Conservation (phyloP, 75 land plant genomes). For the Gnetum montanum region DNA sequence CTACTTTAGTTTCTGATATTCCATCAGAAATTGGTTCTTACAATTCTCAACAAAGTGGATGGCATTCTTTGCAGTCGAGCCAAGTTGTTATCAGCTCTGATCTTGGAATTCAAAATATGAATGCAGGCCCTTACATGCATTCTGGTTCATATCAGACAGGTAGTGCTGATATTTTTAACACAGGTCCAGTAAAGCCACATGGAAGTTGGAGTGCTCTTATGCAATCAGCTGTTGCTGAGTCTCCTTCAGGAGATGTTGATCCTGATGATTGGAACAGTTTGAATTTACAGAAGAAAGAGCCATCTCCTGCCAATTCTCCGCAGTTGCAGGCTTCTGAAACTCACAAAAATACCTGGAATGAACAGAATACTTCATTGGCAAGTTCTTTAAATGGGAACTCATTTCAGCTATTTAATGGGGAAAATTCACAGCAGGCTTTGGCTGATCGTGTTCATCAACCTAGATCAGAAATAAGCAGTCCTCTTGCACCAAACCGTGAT, state of each 20-base stretch:
- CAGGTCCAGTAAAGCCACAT: slow-evolving; percentile 36
- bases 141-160: slow-evolving; percentile 18
- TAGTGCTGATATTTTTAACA: slow-evolving; percentile 12
- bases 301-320: slow-evolving; percentile 21
- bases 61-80: slow-evolving; percentile 10
- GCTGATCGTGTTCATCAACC: too few species aligned
- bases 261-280: slow-evolving; percentile 60
- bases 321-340: slow-evolving; percentile 15
- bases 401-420: slow-evolving; percentile 9
- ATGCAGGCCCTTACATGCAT: slow-evolving; percentile 12
- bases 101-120: slow-evolving; percentile 8
- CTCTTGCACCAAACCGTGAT: slow-evolving; percentile 1
- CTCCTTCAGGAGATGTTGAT: slow-evolving; percentile 51
- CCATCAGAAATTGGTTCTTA: slow-evolving; percentile 36
- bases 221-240: slow-evolving; percentile 70
- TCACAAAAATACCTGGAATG: slow-evolving; percentile 19
- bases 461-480: slow-evolving; percentile 4
- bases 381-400: slow-evolving; percentile 27
- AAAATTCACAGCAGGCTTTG: slow-evolving; percentile 19
- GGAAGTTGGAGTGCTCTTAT: slow-evolving; percentile 76
- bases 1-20: slow-evolving; percentile 28
- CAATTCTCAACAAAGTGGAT: slow-evolving; percentile 29
- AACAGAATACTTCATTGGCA: slow-evolving; percentile 17
- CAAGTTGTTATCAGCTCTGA: slow-evolving; percentile 13
- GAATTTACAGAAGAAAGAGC: slow-evolving; percentile 35